Base-by-base conservation (phyloP, 805 yeast genomes). In the Sugiyamaella floridensis region DNA sequence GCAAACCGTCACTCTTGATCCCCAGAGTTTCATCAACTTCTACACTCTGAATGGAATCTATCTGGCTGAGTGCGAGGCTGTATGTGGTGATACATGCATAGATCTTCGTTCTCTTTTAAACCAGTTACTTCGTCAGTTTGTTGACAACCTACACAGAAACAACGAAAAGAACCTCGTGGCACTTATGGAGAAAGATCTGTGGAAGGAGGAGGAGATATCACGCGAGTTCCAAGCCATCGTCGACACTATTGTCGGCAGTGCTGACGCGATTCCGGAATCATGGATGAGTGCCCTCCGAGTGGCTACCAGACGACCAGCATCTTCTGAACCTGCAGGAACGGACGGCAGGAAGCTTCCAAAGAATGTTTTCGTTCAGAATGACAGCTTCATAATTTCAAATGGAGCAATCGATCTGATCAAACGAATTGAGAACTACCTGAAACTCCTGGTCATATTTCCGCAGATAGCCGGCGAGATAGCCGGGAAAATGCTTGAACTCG, bases 51-150 rank as follows among this genome's bases (percentile, higher is more conserved):
- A 82, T 52, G 78, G 83, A 0, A 73, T 83, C 19, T 90, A 90
- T 64, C 72, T 89, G 43, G 79, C 79, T 47, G 96, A 89, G 63
- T 87, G 96, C 66, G 98, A 93, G 66, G 74, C 81, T 12, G 78
- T 90, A 4, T 82, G 89, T 4, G 96, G 95, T 0, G 80, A 76
- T 52, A 75, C 78, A 7, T 67, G 76, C 12, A 75, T 80, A 26
- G 82, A 80, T n/a, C 70, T 92, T 28, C 80, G 83, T 49, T 87
- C 83, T 52, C 78, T 82, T 61, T 68, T 89, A 14, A 78, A 76
- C n/a, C 75, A 77, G 32, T 96, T 87, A 57, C 75, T 85, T 3
- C 80, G 76, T 54, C 76, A 77, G 51, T 89, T 80, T 63, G 69
- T 80, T 40, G 71, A 72, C 29, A 71, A 80, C 32, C 77, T 78